Conservation (phyloP, 306 rosid genomes). For the Datisca glomerata region DNA sequence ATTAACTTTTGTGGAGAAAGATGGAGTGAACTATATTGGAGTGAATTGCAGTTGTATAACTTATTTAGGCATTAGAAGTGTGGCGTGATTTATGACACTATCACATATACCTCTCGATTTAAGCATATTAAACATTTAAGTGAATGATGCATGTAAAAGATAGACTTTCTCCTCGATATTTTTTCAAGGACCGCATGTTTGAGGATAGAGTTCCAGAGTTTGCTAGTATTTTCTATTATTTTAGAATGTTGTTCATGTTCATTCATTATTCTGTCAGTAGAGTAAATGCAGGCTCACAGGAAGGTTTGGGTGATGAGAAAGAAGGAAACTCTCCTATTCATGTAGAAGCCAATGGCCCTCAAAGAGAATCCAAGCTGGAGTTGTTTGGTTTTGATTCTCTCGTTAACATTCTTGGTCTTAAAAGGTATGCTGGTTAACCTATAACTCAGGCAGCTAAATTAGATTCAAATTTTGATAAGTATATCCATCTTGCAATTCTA, state of each 20-base stretch:
- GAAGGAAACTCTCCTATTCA: slow-evolving; percentile 34
- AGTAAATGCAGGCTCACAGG: slow-evolving; percentile 37
- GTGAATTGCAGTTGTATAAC: too few relatives aligned
- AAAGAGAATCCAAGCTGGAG: slow-evolving; percentile 77
- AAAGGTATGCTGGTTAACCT: slow-evolving; percentile 41
- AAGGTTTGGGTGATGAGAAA: slow-evolving; percentile 18
- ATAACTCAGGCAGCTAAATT: not conserved
- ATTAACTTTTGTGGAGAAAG: too few relatives aligned
- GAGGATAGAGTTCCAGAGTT: too few relatives aligned
- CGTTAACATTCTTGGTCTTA: slow-evolving; percentile 97
- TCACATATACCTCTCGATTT: too few relatives aligned
- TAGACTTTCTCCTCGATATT: too few relatives aligned
- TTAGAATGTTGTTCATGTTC: not conserved
- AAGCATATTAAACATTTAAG: too few relatives aligned
- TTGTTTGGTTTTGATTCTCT: slow-evolving; percentile 98
- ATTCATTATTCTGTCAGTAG: slow-evolving; percentile 33
- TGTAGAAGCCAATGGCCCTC: slow-evolving; percentile 48
- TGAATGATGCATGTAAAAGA: too few relatives aligned
- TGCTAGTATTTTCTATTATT: too few relatives aligned
- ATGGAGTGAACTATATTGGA: too few relatives aligned
- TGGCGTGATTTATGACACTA: too few relatives aligned
- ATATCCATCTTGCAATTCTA: slow-evolving; percentile 23
- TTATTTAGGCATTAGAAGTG: too few relatives aligned
- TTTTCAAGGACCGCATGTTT: too few relatives aligned
- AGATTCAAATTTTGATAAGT: not conserved